Evolutionary conservation across 1,284 basidiomycete genomes (phyloP), one percentile per base, ranked within the genome.

Genomic region (Ceratorhiza oryzae-sativae): DNA sequence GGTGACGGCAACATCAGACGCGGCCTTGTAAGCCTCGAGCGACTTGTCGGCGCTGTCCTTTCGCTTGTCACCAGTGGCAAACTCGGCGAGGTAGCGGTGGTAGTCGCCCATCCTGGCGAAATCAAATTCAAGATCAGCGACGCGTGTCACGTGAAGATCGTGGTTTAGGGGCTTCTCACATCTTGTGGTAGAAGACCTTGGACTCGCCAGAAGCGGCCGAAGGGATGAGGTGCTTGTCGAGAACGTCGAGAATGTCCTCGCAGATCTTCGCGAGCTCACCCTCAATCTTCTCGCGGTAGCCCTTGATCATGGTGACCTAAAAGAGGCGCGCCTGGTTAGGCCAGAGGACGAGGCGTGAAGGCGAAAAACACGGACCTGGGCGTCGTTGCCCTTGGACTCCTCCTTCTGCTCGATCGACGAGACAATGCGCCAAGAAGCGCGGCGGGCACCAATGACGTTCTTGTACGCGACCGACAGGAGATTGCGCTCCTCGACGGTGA

Each of bases 141-240:
- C 65, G 65, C 65, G 65, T 41, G 53, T 70, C 65, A 70, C 65
- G 65, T 70, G 65, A 42, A n/a, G 53, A 25, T 23, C n/a, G 9
- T 25, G 49, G 45, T 49, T 45, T 45, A 27, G 65, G 65, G 30
- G 4, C 81, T 39, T 39, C 92, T 76, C 79, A 97, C 96, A 99
- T 98, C 92, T 99, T 99, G 90, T 98, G 97, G 88, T 99, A 99
- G 89, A 99, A 99, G 76, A 99, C 97, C 88, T 98, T 98, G 76
- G 93, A 96, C 86, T 99, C 97, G 81, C 97, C 97, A 75, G 95
- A 93, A 75, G 95, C 95, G 72, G 97, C 97, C 41, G 95, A 97
- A 76, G 97, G 97, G 80, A 99, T 98, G 78, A 99, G 92, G 88
- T 99, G 96, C 86, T 97, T 95, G 85, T 98, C 96, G 76, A 99